Evolutionary conservation across 352 stramenopile genomes (phyloP).

Genomic region (Phytophthora ramorum): DNA sequence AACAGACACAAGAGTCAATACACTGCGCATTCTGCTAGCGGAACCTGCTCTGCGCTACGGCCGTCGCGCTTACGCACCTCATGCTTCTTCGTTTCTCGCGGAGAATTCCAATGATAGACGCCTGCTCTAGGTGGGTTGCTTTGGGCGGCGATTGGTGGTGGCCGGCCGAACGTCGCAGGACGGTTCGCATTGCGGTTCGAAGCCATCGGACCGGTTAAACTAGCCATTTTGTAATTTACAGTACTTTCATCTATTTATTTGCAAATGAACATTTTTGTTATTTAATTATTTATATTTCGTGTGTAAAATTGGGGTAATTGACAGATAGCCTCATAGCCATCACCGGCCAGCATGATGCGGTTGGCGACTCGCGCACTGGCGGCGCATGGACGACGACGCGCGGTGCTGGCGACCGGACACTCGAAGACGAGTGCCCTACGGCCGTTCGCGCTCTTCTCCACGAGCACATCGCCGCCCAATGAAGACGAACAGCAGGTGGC

Average conservation of each 20-base stretch:
- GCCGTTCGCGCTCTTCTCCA: slow-evolving; percentile 13
- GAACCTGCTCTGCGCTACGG: not conserved
- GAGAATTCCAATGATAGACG: slow-evolving; percentile 66
- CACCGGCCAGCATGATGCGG: slow-evolving; percentile 18
- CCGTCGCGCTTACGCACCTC: slow-evolving; percentile 42
- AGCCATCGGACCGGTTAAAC: slow-evolving; percentile 10
- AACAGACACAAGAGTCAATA: slow-evolving; percentile 17
- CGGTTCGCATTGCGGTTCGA: slow-evolving; percentile 24
- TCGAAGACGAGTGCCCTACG: slow-evolving; percentile 2
- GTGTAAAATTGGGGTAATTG: not conserved
- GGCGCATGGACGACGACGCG: slow-evolving; percentile 17
- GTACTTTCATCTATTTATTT: not conserved
- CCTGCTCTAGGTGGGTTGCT: slow-evolving; percentile 6
- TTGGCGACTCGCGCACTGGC: slow-evolving; percentile 19
- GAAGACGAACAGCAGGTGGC: slow-evolving; percentile 16
- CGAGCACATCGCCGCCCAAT: not conserved
- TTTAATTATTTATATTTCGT: not conserved
- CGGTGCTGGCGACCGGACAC: slow-evolving; percentile 1
- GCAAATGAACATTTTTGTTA: not conserved
- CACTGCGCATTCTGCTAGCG: not conserved
- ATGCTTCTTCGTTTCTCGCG: slow-evolving; percentile 69
- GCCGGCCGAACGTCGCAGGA: slow-evolving; percentile 1
- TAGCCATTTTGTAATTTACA: not conserved
- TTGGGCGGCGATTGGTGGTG: slow-evolving; percentile 35
- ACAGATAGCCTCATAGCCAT: not conserved